Evolutionary conservation across 2,329 filamentous ascomycete genomes (phyloP), one percentile per base, ranked within the genome.

Genomic region (Neodidymelliopsis sp.): DNA sequence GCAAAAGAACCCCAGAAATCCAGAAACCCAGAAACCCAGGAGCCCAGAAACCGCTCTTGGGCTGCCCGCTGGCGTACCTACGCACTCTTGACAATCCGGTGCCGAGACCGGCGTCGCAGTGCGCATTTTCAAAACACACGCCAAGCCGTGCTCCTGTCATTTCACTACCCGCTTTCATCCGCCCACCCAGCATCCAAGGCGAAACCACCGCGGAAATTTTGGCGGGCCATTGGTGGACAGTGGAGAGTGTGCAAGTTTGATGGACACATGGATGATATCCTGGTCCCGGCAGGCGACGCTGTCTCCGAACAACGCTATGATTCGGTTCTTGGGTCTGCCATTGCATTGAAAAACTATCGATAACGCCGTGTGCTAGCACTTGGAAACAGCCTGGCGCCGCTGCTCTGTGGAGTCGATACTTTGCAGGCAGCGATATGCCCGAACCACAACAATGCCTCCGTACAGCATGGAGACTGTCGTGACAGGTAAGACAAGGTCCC

Each of bases 401-500:
- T 37, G 51, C 45, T 55, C 48, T 35, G 44, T 57, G 44, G 47
- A 16, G 49, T 53, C 45, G 43, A 39, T 38, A 48, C 40, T 57
- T 60, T 49, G 53, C 60, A 48, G 27, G 35, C 43, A 54, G 24
- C 63, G 48, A 46, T 30, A 52, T 44, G 50, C 47, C 49, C 54
- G 54, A 47, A 43, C 59, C 57, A 11, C 18, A 22, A 31, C 25
- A 52, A 35, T 41, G 37, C 42, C 20, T 33, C 18, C 16, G 6
- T 34, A 19, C 33, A 23, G 31, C 12, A 23, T 28, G 22, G 22
- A 27, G 22, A 41, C 44, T 37, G 48, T 37, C 41, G 58, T 59
- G 56, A 51, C 56, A 68, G 59, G 67, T 63, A 43, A 62, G 59
- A 71, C 69, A 66, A 60, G 53, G 57, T 68, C 66, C 69, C 67